Evolutionary conservation across 176 grass and related monocot species (phyloP), one percentile per base, ranked within the genome.

Genomic region (Carex scoparia): DNA sequence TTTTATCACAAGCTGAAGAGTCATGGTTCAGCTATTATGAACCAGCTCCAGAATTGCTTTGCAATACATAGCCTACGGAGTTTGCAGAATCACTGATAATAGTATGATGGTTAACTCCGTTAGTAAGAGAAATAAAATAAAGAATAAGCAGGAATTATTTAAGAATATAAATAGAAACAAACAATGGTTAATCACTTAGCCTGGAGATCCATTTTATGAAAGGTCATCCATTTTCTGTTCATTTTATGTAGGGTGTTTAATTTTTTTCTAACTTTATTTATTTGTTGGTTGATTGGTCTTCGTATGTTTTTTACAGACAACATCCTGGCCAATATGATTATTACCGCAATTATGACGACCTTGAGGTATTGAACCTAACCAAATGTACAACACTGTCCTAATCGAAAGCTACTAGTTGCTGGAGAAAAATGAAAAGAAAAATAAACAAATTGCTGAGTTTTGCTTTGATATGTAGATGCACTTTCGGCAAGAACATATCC

Each of bases 401-500:
- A 53, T 56, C 15, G 35, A 18, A 68, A 55, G 18, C 4, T 30
- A 15, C 4, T 30, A 15, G 57, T 79, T 30, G n/a, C 4, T 55
- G n/a, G 28, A 55, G 23, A 78, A 78, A 30, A 78, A 56, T 15
- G 48, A 32, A 77, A 15, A 51, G 44, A 57, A 57, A 58, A 58
- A 19, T 79, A 79, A 58, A 27, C 74, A 56, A 37, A 79, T 11
- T 79, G 13, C 46, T 51, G 32, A 83, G 9, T 53, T 83, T 69
- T 44, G 5, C 44, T 83, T 54, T 83, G 30, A 23, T 42, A 38
- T 65, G 62, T 76, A 95, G 93, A 54, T 91, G 69, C 96, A 99
- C 93, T 99, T 99, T 76, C 91, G 91, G 37, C 88, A 89, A 87
- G 96, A 93, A 31, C 96, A 99, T 91, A 92, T 99, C 79, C 91